A percentile compares a stretch with the other conserved stretches of the same genome.
These are phyloP conservation scores for Chrysochromulina parva DNA, from an alignment of 78 protist species.

Conservation along the genomic window DNA sequence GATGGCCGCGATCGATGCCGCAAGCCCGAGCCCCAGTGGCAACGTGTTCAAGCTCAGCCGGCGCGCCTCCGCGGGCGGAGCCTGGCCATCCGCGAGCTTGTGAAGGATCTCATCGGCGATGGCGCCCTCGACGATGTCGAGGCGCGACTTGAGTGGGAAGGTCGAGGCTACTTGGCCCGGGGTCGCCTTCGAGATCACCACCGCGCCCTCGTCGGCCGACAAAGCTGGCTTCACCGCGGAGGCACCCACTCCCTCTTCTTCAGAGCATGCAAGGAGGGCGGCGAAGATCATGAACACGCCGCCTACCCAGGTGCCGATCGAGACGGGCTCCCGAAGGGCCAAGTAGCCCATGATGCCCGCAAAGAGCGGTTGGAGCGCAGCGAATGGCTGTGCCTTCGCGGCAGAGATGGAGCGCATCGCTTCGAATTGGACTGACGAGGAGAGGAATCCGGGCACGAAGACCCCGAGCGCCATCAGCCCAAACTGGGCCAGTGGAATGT, in stretches of 20 bases:
- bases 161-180: not conserved
- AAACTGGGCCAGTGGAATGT: not conserved
- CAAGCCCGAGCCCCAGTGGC: too few species aligned
- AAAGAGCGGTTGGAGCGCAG: not conserved
- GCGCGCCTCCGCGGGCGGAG: too few species aligned
- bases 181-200: not conserved
- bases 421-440: not conserved
- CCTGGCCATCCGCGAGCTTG: too few species aligned
- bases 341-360: not conserved
- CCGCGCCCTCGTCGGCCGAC: not conserved
- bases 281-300: not conserved
- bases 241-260: not conserved
- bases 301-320: not conserved
- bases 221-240: not conserved
- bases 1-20: too few species aligned
- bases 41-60: too few species aligned
- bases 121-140: not conserved
- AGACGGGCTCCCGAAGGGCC: not conserved
- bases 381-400: not conserved
- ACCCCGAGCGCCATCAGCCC: not conserved
- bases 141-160: not conserved
- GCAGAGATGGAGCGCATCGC: slow-evolving; percentile 11
- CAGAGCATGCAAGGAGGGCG: not conserved
- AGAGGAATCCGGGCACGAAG: not conserved
- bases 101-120: not conserved